Base-by-base conservation (phyloP, 1,284 basidiomycete genomes). In the Cryptococcus sp. region DNA sequence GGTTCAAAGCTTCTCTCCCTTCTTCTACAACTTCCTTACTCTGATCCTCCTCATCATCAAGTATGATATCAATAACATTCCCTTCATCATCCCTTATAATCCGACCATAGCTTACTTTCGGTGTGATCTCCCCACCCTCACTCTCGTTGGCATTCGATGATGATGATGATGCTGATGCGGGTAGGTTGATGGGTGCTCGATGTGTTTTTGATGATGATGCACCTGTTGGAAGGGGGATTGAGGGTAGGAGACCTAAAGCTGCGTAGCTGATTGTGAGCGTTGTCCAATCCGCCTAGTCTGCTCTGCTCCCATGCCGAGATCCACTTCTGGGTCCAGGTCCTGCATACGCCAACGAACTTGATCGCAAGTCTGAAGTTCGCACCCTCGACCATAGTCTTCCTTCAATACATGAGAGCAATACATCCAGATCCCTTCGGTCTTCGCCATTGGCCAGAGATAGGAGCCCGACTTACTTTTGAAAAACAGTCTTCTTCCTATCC, bases 401-500 rank as follows among this genome's bases (percentile, higher is more conserved):
- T 19, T 42, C 10, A 11, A 10, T 14, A 9, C 40, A 9, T 9
- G 40, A 10, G 41, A 43, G n/a, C n/a, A n/a, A n/a, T n/a, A n/a
- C n/a, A n/a, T n/a, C n/a, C n/a, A n/a, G n/a, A n/a, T n/a, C n/a
- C n/a, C n/a, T n/a, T n/a, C n/a, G n/a, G n/a, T n/a, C n/a, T n/a
- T n/a, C n/a, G n/a, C n/a, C 16, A 22, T 13, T 2, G 23, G 43
- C 18, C 19, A n/a, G n/a, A n/a, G 32, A 16, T 9, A 34, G 32
- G 32, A 34, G 32, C 7, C 3, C 13, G 25, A 79, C 85, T 67
- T 69, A 94, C 91, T 97, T 98, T 81, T 97, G 93, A 61, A 83
- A 82, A 23, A 94, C 85, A 7, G 93, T 98, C 78, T 90, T 91
- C 55, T 78, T 80, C 62, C 83, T 84, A 74, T 96, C 88, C 92